Conservation (phyloP, 139 green algal species). For the Chlorella ohadii region DNA sequence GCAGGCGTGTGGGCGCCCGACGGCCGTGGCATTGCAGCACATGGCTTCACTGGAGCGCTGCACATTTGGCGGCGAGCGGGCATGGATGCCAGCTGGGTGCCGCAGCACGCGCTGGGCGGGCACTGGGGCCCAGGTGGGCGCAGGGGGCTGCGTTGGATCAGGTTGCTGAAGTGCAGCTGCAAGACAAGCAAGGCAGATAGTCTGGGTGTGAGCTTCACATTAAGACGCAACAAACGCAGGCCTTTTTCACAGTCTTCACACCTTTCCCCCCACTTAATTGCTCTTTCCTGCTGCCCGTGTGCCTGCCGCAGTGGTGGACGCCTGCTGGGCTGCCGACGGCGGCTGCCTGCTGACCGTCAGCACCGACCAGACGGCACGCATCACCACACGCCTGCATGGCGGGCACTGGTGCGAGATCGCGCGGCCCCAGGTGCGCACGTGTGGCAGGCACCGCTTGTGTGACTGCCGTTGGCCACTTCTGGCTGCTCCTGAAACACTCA, state of each 20-base stretch:
- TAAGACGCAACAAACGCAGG: too few relatives aligned
- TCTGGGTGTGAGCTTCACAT: too few relatives aligned
- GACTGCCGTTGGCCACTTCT: too few relatives aligned
- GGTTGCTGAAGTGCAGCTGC: too few relatives aligned
- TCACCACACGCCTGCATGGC: conserved; percentile 55
- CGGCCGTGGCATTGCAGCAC: conserved; percentile 75
- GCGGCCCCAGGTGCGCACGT: conserved; percentile 68
- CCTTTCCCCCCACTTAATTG: too few relatives aligned
- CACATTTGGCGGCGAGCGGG: conserved; percentile 83
- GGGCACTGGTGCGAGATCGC: conserved; percentile 92
- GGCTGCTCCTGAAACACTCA: too few relatives aligned
- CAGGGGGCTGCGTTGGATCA: background rate
- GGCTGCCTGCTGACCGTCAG: conserved; percentile 74
- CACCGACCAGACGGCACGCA: conserved; percentile 85
- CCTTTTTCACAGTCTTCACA: too few relatives aligned
- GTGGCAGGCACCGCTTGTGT: too few relatives aligned
- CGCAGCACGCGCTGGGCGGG: conserved; percentile 77
- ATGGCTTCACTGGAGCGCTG: conserved; percentile 93
- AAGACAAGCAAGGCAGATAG: too few relatives aligned
- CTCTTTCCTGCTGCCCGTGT: background rate
- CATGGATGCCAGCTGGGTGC: conserved; percentile 55
- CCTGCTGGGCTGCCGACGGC: conserved; percentile 77
- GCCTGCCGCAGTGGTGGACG: conserved; percentile 68
- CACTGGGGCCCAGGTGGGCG: conserved; percentile 69
- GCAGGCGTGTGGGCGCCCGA: conserved; percentile 67